Conservation (phyloP, 73 alveolate species). For the Uronychia binucleata region DNA sequence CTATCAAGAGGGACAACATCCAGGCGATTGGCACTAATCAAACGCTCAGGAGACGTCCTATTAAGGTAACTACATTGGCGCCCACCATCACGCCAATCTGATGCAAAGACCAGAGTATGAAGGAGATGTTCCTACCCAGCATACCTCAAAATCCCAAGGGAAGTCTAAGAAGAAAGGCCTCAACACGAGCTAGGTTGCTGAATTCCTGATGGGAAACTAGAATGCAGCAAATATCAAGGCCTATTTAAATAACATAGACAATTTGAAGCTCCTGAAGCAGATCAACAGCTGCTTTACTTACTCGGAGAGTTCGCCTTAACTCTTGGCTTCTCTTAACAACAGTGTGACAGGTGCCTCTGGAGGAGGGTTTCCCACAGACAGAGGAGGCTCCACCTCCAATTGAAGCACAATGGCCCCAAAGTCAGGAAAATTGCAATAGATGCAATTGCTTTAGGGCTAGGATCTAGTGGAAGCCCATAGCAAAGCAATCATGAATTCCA, state of each 20-base stretch:
- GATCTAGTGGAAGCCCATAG: background rate
- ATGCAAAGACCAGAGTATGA: too few relatives aligned
- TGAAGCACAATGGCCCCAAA: background rate
- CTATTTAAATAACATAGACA: conserved; percentile 12
- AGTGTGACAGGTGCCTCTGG: background rate
- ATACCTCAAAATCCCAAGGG: too few relatives aligned
- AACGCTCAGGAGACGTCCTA: background rate
- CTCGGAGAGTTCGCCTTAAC: background rate
- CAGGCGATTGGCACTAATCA: too few relatives aligned
- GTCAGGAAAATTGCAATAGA: background rate
- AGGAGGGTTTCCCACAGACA: background rate
- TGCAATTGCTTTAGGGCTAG: background rate
- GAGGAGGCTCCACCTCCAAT: background rate
- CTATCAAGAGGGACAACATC: too few relatives aligned
- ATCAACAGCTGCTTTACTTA: conserved; percentile 45
- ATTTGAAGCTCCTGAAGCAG: conserved; percentile 32
- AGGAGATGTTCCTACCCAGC: too few relatives aligned
- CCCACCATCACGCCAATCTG: background rate
- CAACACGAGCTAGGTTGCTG: background rate
- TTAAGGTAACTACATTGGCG: background rate
- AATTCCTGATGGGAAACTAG: background rate
- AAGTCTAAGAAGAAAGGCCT: background rate
- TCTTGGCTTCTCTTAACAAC: background rate
- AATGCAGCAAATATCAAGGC: background rate
- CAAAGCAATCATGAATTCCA: background rate